phyloP scores from a whole-genome alignment of 2,329 filamentous ascomycete genomes.

The Ophiostoma quercus region DNA sequence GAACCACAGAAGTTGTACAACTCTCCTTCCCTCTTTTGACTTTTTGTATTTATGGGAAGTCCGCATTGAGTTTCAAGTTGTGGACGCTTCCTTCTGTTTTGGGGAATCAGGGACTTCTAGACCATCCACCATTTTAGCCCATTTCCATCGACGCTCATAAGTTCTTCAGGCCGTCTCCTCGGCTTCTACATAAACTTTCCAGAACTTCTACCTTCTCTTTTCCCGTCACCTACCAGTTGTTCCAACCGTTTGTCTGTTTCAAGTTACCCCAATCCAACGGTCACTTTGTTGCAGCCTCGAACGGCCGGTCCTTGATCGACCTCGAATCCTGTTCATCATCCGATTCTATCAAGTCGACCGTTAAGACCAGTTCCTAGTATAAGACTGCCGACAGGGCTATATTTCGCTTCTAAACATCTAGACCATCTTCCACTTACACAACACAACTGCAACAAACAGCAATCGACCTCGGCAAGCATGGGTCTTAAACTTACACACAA shows the following conservation, averaged over 20 bases:
- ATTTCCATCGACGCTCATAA: not conserved
- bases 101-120: not conserved
- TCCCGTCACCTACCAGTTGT: not conserved
- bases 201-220: not conserved
- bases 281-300: not conserved
- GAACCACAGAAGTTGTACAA: not conserved
- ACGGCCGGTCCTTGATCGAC: not conserved
- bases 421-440: not conserved
- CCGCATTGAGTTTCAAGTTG: not conserved
- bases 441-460: not conserved
- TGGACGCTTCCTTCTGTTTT: not conserved
- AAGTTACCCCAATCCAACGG: not conserved
- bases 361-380: not conserved
- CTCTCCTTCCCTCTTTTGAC: not conserved
- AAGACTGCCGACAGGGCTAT: not conserved
- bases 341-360: not conserved
- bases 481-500: slow-evolving; percentile 38
- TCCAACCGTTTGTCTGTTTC: not conserved
- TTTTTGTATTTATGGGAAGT: not conserved
- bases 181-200: not conserved
- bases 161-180: not conserved
- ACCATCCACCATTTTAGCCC: not conserved
- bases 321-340: not conserved
- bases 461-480: slow-evolving; percentile 32
- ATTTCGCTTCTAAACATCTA: not conserved